phyloP scores from a whole-genome alignment of 176 grass and related monocot genomes.

The Eragrostis curvula region DNA sequence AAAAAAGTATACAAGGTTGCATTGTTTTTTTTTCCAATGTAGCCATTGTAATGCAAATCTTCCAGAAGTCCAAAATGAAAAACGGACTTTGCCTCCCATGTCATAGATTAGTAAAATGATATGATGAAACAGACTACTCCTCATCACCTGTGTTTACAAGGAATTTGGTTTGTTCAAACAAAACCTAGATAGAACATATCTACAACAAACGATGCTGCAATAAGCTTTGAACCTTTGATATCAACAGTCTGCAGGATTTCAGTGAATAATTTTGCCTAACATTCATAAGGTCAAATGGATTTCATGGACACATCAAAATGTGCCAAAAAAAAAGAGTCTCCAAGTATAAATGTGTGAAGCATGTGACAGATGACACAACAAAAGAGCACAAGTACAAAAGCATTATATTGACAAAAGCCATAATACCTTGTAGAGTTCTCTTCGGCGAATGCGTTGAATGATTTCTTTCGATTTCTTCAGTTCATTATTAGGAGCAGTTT shows the following conservation, averaged over 20 bases:
- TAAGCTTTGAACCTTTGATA: background rate
- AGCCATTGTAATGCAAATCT: background rate
- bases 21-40: background rate
- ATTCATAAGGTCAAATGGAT: constrained; percentile 11
- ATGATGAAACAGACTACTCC: background rate
- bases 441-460: constrained; percentile 74
- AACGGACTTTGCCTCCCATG: background rate
- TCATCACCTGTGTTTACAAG: background rate
- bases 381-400: background rate
- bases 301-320: background rate
- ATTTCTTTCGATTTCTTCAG: constrained; percentile 82
- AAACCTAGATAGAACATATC: background rate
- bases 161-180: constrained; percentile 14
- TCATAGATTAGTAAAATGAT: background rate
- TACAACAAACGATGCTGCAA: background rate
- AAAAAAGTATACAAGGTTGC: background rate
- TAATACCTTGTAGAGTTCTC: constrained; percentile 86
- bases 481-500: constrained; percentile 66
- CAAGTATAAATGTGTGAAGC: background rate
- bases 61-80: background rate
- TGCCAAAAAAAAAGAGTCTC: background rate
- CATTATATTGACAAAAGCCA: background rate
- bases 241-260: background rate
- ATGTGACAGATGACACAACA: background rate
- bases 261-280: background rate